phyloP scores from a whole-genome alignment of 1,284 basidiomycete genomes.

The Fomes fomentarius region DNA sequence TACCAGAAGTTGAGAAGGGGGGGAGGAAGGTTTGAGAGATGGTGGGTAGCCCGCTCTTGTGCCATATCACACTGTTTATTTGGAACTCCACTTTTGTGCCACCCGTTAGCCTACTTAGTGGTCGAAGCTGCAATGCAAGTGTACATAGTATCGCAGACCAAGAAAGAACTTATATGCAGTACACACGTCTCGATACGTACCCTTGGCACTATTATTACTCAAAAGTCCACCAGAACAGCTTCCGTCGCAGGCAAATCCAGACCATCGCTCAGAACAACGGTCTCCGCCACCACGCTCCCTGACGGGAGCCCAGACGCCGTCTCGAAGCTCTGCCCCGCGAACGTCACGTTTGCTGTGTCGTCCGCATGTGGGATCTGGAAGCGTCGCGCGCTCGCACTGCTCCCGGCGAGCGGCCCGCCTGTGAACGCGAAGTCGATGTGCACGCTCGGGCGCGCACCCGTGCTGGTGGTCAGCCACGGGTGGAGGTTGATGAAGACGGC shows the following conservation, averaged over 20 bases:
- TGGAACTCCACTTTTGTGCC: too few species aligned
- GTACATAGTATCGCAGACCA: too few species aligned
- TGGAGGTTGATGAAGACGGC: conserved; percentile 61
- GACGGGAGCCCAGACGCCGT: conserved; percentile 50
- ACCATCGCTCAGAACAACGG: conserved; percentile 41
- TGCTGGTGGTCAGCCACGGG: conserved; percentile 48
- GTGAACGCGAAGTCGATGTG: conserved; percentile 48
- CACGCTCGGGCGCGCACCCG: conserved; percentile 39
- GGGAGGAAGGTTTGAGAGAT: too few species aligned
- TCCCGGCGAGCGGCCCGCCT: conserved; percentile 1
- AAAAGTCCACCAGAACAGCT: conserved; percentile 42
- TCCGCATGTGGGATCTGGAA: conserved; percentile 53
- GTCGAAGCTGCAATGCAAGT: too few species aligned
- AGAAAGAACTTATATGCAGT: too few species aligned
- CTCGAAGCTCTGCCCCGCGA: conserved; percentile 70
- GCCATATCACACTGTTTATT: too few species aligned
- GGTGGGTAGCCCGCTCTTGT: too few species aligned
- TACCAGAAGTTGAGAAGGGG: too few species aligned
- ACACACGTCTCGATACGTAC: too few species aligned
- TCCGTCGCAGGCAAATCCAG: conserved; percentile 63
- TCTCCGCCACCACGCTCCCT: conserved; percentile 43
- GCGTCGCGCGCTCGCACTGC: conserved; percentile 12
- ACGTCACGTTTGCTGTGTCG: conserved; percentile 55
- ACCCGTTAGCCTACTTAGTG: too few species aligned
- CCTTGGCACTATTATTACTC: too few species aligned